These are phyloP conservation scores for Naganishia sp. DNA, from an alignment of 1,284 basidiomycete species.

Conservation along the genomic window DNA sequence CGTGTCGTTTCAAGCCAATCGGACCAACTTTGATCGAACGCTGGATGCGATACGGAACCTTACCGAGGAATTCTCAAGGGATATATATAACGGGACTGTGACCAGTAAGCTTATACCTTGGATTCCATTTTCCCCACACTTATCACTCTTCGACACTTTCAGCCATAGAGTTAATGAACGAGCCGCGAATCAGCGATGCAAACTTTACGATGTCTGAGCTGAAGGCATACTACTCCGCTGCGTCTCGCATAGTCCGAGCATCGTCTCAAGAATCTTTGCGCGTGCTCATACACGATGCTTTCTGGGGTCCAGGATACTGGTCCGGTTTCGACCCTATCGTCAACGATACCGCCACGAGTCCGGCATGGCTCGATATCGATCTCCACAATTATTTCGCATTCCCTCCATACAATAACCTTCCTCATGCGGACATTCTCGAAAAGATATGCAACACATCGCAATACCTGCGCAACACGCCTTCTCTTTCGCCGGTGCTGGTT, in stretches of 20 bases:
- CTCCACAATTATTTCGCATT: constrained; percentile 50
- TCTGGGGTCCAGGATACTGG: constrained; percentile 48
- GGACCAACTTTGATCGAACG: constrained; percentile 43
- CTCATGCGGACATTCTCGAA: constrained; percentile 42
- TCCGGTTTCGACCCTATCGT: constrained; percentile 38
- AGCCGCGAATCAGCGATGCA: constrained; percentile 42
- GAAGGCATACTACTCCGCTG: constrained; percentile 38
- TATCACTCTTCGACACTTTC: background rate
- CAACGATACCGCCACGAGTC: constrained; percentile 31
- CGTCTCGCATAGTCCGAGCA: constrained; percentile 37
- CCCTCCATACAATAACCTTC: constrained; percentile 41
- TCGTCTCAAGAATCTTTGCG: constrained; percentile 8
- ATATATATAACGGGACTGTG: constrained; percentile 43
- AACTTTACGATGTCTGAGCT: constrained; percentile 41
- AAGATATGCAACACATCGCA: constrained; percentile 46
- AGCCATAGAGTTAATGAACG: constrained; percentile 57
- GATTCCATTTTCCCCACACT: too few relatives aligned
- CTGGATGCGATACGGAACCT: constrained; percentile 52
- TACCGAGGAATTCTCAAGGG: constrained; percentile 46
- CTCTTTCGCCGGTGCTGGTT: constrained; percentile 39
- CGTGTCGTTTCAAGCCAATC: constrained; percentile 41
- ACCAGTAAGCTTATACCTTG: constrained; percentile 32
- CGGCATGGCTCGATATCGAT: constrained; percentile 40
- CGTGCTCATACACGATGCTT: constrained; percentile 47
- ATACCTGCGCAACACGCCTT: constrained; percentile 18